Evolutionary conservation across 1,284 basidiomycete genomes (phyloP).

Genomic region (Fomitopsis palustris): DNA sequence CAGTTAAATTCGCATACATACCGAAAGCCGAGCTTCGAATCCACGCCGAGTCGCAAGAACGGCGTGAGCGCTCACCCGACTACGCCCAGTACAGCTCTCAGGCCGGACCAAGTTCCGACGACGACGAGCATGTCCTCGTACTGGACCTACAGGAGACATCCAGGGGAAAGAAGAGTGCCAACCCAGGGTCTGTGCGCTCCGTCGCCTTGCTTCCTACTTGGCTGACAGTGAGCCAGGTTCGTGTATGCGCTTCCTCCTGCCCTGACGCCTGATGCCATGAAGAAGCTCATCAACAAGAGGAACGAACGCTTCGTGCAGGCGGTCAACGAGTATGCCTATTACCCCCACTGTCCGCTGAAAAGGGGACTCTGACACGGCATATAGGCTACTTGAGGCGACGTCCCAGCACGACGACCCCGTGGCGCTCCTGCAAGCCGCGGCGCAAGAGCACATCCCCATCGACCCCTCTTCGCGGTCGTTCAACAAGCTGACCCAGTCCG

Average conservation of each 20-base stretch:
- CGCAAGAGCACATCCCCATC: conserved; percentile 66
- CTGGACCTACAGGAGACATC: conserved; percentile 68
- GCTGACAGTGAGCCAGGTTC: conserved; percentile 28
- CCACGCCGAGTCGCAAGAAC: conserved; percentile 37
- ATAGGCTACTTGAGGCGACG: conserved; percentile 62
- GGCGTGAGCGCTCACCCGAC: conserved; percentile 34
- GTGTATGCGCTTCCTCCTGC: conserved; percentile 43
- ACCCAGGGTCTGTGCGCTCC: conserved; percentile 20
- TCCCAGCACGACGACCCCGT: conserved; percentile 57
- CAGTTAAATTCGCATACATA: conserved; percentile 83
- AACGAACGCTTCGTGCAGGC: conserved; percentile 67
- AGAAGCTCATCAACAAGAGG: conserved; percentile 71
- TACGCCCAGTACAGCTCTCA: conserved; percentile 29
- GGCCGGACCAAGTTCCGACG: conserved; percentile 22
- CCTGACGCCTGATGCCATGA: conserved; percentile 54
- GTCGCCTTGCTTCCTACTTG: not conserved
- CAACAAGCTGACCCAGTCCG: conserved; percentile 8
- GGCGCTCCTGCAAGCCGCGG: conserved; percentile 59
- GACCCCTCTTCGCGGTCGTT: conserved; percentile 39
- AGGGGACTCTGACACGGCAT: not conserved
- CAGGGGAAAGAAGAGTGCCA: conserved; percentile 36
- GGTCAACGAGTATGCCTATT: conserved; percentile 60
- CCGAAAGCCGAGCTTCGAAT: conserved; percentile 62
- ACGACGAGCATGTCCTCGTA: conserved; percentile 66
- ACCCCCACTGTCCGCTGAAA: not conserved